Percentiles rank a stretch among this genome's conserved stretches.
Conservation (phyloP, 768 basidiomycete species). For the Astraeus odoratus region DNA sequence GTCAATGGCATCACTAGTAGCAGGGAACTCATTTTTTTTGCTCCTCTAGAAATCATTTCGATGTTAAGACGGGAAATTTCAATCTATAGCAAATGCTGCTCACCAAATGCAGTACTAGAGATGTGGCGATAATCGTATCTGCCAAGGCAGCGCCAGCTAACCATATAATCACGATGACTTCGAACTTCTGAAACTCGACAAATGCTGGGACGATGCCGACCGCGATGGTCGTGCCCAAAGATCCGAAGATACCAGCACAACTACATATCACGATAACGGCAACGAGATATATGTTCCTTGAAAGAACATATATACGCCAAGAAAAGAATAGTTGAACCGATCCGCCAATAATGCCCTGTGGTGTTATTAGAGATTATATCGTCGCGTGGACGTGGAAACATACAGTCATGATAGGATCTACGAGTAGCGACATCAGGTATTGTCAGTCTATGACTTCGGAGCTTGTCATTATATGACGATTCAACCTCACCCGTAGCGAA, state of each 20-base stretch:
- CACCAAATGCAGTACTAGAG: conserved; percentile 38
- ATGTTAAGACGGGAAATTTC: neutral
- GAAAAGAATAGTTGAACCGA: conserved; percentile 41
- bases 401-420: conserved; percentile 41
- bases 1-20: conserved; percentile 34
- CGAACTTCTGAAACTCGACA: conserved; percentile 29
- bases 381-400: neutral
- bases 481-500: conserved; percentile 35
- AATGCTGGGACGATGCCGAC: conserved; percentile 28
- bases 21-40: conserved; percentile 33
- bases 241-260: conserved; percentile 20
- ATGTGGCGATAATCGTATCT: conserved; percentile 33
- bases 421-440: neutral
- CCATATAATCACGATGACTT: conserved; percentile 33
- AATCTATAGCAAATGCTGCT: neutral
- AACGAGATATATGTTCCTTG: conserved; percentile 20
- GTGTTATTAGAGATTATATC: neutral
- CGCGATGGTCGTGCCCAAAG: conserved; percentile 28
- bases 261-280: conserved; percentile 11
- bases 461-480: neutral
- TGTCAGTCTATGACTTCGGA: neutral
- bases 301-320: conserved; percentile 30
- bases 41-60: conserved; percentile 22
- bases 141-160: conserved; percentile 32
- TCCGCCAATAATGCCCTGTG: conserved; percentile 35